Base-by-base conservation (phyloP, 2,329 filamentous ascomycete genomes). In the Pseudogymnoascus sp. region DNA sequence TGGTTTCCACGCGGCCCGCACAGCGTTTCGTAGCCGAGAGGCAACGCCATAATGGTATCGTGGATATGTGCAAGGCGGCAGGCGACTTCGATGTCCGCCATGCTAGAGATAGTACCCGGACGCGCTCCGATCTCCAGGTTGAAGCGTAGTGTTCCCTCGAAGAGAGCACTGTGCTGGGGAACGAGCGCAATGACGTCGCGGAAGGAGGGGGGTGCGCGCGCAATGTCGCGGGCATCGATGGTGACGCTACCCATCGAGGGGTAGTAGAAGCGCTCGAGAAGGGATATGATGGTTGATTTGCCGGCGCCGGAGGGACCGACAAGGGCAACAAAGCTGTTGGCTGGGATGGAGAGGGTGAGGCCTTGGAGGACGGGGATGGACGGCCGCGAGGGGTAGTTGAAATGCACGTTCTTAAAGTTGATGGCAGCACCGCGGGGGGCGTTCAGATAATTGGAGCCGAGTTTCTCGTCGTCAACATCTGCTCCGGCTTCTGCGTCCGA, bases 261-360 rank as follows among this genome's bases (percentile, higher is more conserved):
- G 52, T 88, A 87, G 74, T 99, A 99, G 77, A 99, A 99, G 45
- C 95, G 86, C 59, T 97, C 80, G 5, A 99, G 79, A 21, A 99
- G 79, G n/a, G 91, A 91, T 2, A 91, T 92, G 35, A 99, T 95
- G 0, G 95, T 99, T 1, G 91, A 96, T 77, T 99, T 99, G 65
- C 95, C 95, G 65, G 95, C 95, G 64, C 95, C 95, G 18, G 92
- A 97, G 2, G 95, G 93, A 0, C 95, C 95, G 61, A 99, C 96
- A 67, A 99, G 93, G 61, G 95, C 96, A 25, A 99, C 91, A 71
- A 88, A 88, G 60, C 87, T 80, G 1, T 84, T 83, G 0, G 84
- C 77, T 38, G 79, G 75, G 60, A 89, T 82, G 0, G 77, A 79
- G 18, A 90, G 76, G 8, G 78, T 83, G 21, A 89, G 75, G 2